Percentiles rank a stretch among this genome's conserved stretches.
Evolutionary conservation across 2,329 filamentous ascomycete genomes (phyloP).

Genomic region (Aspergillus brunneoviolaceus): DNA sequence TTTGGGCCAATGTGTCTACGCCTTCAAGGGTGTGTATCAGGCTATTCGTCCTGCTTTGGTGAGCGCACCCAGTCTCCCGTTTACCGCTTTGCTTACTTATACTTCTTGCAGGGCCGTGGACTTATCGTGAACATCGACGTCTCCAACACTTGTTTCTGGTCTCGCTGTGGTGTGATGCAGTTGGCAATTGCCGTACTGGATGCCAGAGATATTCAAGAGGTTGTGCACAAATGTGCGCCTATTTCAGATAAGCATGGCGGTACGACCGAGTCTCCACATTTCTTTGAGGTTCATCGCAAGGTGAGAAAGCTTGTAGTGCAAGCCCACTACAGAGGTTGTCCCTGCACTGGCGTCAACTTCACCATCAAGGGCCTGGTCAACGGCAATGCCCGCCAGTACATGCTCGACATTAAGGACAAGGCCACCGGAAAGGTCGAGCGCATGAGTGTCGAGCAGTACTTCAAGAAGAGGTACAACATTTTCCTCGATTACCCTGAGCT

Average conservation of each 20-base stretch:
- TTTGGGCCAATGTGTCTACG: conserved; percentile 68
- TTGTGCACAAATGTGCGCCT: conserved; percentile 27
- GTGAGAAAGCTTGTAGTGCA: conserved; percentile 40
- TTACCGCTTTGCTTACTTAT: conserved; percentile 26
- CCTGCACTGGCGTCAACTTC: conserved; percentile 43
- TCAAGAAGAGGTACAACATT: conserved; percentile 53
- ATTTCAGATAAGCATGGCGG: conserved; percentile 26
- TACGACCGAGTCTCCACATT: conserved; percentile 23
- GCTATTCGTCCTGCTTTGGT: conserved; percentile 74
- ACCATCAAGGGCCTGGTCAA: conserved; percentile 52
- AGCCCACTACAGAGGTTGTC: conserved; percentile 37
- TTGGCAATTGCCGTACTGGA: conserved; percentile 36
- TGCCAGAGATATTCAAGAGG: conserved; percentile 31
- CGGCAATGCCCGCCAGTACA: conserved; percentile 45
- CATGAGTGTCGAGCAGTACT: conserved; percentile 61
- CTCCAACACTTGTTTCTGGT: conserved; percentile 88
- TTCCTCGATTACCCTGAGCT: conserved; percentile 47
- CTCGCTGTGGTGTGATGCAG: conserved; percentile 38
- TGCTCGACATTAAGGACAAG: conserved; percentile 41
- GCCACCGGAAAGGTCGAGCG: conserved; percentile 45
- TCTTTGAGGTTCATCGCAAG: conserved; percentile 29
- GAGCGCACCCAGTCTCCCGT: conserved; percentile 18
- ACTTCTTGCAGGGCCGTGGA: conserved; percentile 51
- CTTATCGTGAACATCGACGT: conserved; percentile 87
- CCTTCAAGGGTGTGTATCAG: conserved; percentile 85